Base-by-base conservation (phyloP, 305 asterid genomes). In the Fraxinus albicans region DNA sequence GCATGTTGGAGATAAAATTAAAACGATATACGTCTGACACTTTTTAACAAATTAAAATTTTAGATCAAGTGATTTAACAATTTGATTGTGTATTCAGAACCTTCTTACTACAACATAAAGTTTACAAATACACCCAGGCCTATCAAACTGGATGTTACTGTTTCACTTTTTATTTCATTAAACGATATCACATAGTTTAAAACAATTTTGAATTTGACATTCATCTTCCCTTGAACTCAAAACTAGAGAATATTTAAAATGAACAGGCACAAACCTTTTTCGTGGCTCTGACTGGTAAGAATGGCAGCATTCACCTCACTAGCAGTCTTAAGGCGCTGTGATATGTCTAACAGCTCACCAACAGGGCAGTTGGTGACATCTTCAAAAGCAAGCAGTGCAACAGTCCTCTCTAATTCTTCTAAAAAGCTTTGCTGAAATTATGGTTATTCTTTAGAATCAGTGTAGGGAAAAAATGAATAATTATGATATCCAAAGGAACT, bases 341-440 rank as follows among this genome's bases (percentile, higher is more conserved):
- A 94, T 85, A 91, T 87, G 80, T 91, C 97, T 84, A 96, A 82
- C 84, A 96, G 90, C 33, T 93, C 97, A 47, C 92, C 89, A 17
- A 91, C 89, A 13, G 99, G 98, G 88, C 94, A 93, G 82, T 90
- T 93, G 42, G 85, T 76, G 33, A 85, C 92, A 83, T 96, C 96
- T 86, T 94, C 98, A 87, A 96, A 96, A 58, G 98, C 99, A 89
- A 96, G 92, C 83, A 96, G 80, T 0, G 95, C 94, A 75, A 96
- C 93, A 40, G 98, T 94, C 86, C 91, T 93, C 89, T 96, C 98
- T 91, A 94, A 82, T 84, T 94, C 99, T 87, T 94, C 97, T 50
- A 94, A 77, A 82, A 94, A 93, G 73, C 89, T 84, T 89, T 90
- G 92, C 99, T 95, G 93, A 69, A 80, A 83, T 36, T 21, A 81